phyloP scores from a whole-genome alignment of 208 protist species.

The Borovskyia barvae region DNA sequence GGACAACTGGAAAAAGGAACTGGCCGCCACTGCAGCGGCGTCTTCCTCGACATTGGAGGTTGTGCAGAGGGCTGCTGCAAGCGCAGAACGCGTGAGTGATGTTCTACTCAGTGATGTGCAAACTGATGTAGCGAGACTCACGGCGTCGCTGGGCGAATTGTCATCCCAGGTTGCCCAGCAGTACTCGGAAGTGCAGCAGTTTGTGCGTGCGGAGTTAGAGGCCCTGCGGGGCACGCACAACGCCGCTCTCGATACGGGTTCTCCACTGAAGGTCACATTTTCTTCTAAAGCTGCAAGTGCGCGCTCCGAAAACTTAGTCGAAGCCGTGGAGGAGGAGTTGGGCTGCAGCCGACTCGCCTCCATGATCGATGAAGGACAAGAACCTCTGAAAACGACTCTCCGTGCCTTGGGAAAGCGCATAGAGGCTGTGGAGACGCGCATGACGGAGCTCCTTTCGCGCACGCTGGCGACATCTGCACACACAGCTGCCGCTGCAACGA shows the following conservation, averaged over 20 bases:
- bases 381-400: not conserved
- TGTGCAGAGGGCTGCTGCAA: not conserved
- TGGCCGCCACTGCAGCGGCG: not conserved
- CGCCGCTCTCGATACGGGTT: no score
- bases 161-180: not conserved
- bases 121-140: not conserved
- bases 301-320: not conserved
- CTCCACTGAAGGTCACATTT: no score
- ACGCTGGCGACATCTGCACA: not conserved
- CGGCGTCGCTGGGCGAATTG: not conserved
- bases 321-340: not conserved
- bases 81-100: not conserved
- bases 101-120: not conserved
- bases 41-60: not conserved
- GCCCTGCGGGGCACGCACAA: conserved; percentile 3
- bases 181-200: not conserved
- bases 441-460: conserved; percentile 1
- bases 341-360: no score
- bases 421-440: not conserved
- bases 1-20: not conserved
- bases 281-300: no score
- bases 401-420: not conserved
- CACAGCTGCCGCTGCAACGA: not conserved
- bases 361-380: no score
- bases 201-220: conserved; percentile 2